Evolutionary conservation across 2,329 filamentous ascomycete species (phyloP), one percentile per base, ranked within the genome.

Genomic region (Exophiala sideris): DNA sequence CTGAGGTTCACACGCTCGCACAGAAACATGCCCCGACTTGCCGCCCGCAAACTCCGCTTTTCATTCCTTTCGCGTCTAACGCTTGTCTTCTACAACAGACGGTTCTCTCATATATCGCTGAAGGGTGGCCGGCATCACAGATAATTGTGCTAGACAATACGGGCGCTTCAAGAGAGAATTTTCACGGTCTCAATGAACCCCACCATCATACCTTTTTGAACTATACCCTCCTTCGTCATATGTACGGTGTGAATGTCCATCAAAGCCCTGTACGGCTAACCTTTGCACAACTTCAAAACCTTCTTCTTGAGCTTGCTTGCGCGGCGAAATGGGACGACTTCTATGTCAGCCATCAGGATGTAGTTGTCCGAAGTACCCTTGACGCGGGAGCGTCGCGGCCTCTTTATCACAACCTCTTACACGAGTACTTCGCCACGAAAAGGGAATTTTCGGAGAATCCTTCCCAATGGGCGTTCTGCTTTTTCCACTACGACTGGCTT

Each of bases 141-240:
- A 82, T 84, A 55, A 79, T 79, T 57, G 76, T 84, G 1, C 67
- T 84, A 24, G 81, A 84, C 62, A 84, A 84, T 67, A 84, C 77
- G 4, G 80, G 80, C 5, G 76, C 76, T 11, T 78, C 81, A 64
- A 68, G 78, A 50, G 75, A 78, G 45, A 84, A 84, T 62, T 64
- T 69, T n/a, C 66, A 71, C 7, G 74, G 73, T 2, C 68, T 71
- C 33, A 70, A 83, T 3, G 72, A 73, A 0, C 68, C 79, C 0
- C 76, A 83, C 57, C 82, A 84, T 56, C 81, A 79, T 0, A 82
- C 79, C 67, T 82, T 75, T 64, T 68, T 84, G 18, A 77, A 82
- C 66, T 76, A 84, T 61, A 71, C 70, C 0, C 68, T 71, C 3
- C 72, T 84, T 11, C 64, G 51, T 4, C 55, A 69, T 4, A 68